A percentile compares a stretch with the other conserved stretches of the same genome.
Conservation (phyloP, 495 filamentous ascomycete genomes). For the Podospora pseudocomata region DNA sequence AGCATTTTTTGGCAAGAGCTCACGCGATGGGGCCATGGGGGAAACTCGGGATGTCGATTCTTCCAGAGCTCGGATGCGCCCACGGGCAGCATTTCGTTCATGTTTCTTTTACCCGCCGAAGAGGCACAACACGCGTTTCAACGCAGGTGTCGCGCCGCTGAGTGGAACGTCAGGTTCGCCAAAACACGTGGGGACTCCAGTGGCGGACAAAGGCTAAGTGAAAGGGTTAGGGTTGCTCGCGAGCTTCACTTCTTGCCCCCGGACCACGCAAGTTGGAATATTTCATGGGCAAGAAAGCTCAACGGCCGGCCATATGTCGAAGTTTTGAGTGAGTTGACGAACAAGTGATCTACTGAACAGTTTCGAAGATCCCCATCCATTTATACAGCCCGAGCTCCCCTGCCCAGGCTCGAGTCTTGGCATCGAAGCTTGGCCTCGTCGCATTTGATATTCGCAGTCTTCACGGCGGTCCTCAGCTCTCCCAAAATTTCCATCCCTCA, state of each 20-base stretch:
- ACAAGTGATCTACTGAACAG: neutral
- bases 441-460: neutral
- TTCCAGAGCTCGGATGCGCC: neutral
- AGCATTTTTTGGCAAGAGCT: neutral
- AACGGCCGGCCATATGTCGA: neutral
- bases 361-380: too few species aligned
- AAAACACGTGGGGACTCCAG: slow-evolving; percentile 17
- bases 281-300: neutral
- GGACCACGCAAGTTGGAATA: neutral
- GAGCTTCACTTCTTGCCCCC: neutral
- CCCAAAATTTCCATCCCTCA: neutral
- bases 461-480: neutral
- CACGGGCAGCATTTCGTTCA: neutral
- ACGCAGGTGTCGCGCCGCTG: slow-evolving; percentile 12
- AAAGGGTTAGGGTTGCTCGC: neutral
- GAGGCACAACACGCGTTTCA: slow-evolving; percentile 11
- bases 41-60: neutral
- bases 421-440: slow-evolving; percentile 10
- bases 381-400: neutral
- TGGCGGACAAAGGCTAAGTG: neutral
- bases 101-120: neutral
- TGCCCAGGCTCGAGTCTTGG: too few species aligned
- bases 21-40: neutral
- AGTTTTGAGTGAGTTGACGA: neutral
- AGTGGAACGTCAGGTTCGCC: slow-evolving; percentile 16